These are phyloP conservation scores for Elaphomyces granulatus DNA, from an alignment of 495 filamentous ascomycete genomes.

Conservation along the genomic window DNA sequence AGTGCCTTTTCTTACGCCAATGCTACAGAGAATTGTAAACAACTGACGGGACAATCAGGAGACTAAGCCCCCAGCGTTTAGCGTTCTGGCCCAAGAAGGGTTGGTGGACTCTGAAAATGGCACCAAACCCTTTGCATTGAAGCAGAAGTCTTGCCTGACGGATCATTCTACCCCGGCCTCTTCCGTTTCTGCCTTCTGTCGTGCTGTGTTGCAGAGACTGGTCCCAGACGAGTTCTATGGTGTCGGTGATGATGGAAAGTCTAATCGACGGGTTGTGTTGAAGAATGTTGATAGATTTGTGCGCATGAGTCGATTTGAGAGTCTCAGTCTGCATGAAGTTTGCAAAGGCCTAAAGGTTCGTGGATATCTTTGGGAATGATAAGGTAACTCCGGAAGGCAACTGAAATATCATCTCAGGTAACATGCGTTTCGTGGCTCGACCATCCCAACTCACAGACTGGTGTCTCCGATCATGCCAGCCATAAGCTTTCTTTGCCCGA, in stretches of 20 bases:
- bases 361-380: neutral
- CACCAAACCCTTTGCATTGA: conserved; percentile 7
- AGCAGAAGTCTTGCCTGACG: conserved; percentile 33
- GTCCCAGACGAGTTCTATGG: conserved; percentile 72
- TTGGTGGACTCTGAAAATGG: too few relatives aligned
- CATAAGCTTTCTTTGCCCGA: conserved; percentile 58
- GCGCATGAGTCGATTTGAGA: conserved; percentile 65
- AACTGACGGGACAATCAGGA: too few relatives aligned
- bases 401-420: conserved; percentile 37
- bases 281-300: conserved; percentile 63
- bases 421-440: conserved; percentile 58
- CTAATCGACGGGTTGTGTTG: conserved; percentile 48
- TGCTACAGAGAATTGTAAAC: too few relatives aligned
- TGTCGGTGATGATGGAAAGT: conserved; percentile 26
- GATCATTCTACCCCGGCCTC: conserved; percentile 57
- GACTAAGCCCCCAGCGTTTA: too few relatives aligned
- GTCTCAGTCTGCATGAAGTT: conserved; percentile 61
- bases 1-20: too few relatives aligned
- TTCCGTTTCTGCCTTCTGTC: conserved; percentile 77
- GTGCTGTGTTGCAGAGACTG: conserved; percentile 56
- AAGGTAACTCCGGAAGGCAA: neutral
- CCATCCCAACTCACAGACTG: conserved; percentile 25
- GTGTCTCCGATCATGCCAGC: too few relatives aligned
- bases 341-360: conserved; percentile 61
- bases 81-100: too few relatives aligned